Evolutionary conservation across 352 stramenopile species (phyloP).

Genomic region (Halophytophthora batemanensis): DNA sequence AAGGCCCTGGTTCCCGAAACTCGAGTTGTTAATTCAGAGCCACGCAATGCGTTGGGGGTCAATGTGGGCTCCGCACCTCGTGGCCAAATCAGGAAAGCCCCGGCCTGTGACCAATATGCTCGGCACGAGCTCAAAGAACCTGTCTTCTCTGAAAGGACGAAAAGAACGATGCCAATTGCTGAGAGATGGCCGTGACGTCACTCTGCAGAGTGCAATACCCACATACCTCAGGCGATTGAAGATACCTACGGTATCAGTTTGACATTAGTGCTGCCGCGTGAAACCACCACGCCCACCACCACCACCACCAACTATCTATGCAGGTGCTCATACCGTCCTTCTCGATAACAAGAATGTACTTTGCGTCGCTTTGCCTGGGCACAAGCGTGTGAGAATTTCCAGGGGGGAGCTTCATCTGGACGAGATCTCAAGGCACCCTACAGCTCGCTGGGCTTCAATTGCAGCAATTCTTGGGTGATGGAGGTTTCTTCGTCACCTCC

Average conservation of each 20-base stretch:
- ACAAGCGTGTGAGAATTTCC: neutral
- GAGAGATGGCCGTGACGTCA: neutral
- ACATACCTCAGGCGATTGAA: conserved; percentile 88
- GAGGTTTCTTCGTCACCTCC: conserved; percentile 57
- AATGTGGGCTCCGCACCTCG: conserved; percentile 40
- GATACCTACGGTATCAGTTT: conserved; percentile 81
- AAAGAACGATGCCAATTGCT: neutral
- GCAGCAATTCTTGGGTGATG: conserved; percentile 76
- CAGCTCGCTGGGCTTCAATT: conserved; percentile 48
- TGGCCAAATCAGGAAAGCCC: conserved; percentile 94
- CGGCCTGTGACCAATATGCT: conserved; percentile 93
- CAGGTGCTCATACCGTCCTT: conserved; percentile 85
- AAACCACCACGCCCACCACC: no score
- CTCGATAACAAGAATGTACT: conserved; percentile 92
- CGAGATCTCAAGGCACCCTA: conserved; percentile 14
- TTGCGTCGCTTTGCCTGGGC: conserved; percentile 61
- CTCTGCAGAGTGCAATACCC: neutral
- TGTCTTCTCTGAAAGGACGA: conserved; percentile 52
- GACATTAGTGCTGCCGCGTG: conserved; percentile 14
- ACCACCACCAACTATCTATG: neutral
- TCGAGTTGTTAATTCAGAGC: neutral
- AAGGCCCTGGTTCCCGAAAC: conserved; percentile 62
- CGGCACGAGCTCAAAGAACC: conserved; percentile 84
- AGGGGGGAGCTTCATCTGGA: neutral
- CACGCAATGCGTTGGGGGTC: neutral